Evolutionary conservation across 2,329 filamentous ascomycete genomes (phyloP).

Genomic region (Arthroderma uncinatum): DNA sequence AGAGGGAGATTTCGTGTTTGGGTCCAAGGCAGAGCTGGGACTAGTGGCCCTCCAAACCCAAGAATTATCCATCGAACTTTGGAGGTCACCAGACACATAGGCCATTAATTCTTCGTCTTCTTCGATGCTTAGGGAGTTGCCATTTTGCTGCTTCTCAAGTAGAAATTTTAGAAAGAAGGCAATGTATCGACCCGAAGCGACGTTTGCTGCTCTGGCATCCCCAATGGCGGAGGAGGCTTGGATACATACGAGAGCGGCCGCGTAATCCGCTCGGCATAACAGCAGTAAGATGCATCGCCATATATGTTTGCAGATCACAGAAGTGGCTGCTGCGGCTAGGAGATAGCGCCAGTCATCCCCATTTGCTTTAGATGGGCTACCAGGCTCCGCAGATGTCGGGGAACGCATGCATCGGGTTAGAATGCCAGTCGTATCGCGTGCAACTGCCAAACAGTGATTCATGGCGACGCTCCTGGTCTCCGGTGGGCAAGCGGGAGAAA

Average conservation of each 20-base stretch:
- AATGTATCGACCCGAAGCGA: conserved; percentile 69
- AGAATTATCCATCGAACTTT: conserved; percentile 61
- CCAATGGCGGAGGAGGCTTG: conserved; percentile 61
- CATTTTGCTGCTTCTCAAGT: conserved; percentile 43
- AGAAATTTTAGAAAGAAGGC: conserved; percentile 67
- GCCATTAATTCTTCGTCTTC: conserved; percentile 79
- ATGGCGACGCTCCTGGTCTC: conserved; percentile 60
- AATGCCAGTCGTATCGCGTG: conserved; percentile 67
- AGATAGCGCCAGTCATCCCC: conserved; percentile 42
- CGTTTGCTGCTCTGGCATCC: conserved; percentile 58
- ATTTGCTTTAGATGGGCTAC: conserved; percentile 27
- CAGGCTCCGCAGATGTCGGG: conserved; percentile 20
- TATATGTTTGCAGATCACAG: conserved; percentile 68
- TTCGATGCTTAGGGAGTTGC: conserved; percentile 36
- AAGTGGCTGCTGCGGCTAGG: conserved; percentile 57
- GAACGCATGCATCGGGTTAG: conserved; percentile 54
- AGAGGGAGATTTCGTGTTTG: conserved; percentile 1
- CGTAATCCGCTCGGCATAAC: conserved; percentile 61
- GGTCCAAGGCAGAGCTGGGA: conserved; percentile 1
- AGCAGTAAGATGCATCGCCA: conserved; percentile 80
- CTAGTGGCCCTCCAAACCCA: conserved; percentile 62
- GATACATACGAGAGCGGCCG: conserved; percentile 61
- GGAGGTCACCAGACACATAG: conserved; percentile 76
- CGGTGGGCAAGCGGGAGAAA: conserved; percentile 58
- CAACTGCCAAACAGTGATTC: conserved; percentile 62